phyloP scores from a whole-genome alignment of 2,329 filamentous ascomycete genomes.

The Mariannaea sp. region DNA sequence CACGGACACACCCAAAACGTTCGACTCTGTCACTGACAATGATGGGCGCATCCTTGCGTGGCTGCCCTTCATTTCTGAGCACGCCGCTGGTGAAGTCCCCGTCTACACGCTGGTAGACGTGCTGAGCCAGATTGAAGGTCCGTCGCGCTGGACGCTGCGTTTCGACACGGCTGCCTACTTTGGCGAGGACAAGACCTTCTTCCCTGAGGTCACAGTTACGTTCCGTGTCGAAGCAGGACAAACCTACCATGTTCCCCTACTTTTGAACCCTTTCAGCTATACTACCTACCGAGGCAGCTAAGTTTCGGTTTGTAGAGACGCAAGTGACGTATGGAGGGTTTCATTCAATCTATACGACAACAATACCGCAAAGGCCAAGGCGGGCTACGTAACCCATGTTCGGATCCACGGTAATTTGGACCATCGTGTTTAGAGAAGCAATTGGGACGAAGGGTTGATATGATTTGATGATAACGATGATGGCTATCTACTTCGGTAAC shows the following conservation, averaged over 20 bases:
- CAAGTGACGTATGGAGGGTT: too few relatives aligned
- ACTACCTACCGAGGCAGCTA: slow-evolving; percentile 81
- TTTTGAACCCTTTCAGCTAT: slow-evolving; percentile 80
- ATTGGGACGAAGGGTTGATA: slow-evolving; percentile 7
- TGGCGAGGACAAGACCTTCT: slow-evolving; percentile 64
- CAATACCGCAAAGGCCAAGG: neutral
- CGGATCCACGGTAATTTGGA: neutral
- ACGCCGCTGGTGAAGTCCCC: slow-evolving; percentile 59
- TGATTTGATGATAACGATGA: slow-evolving; percentile 28
- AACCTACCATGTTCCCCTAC: slow-evolving; percentile 79
- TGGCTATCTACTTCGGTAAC: slow-evolving; percentile 31
- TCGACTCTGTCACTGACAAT: slow-evolving; percentile 71
- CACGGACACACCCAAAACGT: slow-evolving; percentile 51
- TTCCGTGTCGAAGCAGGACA: slow-evolving; percentile 61
- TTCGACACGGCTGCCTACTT: slow-evolving; percentile 78
- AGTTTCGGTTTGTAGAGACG: slow-evolving; percentile 22
- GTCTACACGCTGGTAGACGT: slow-evolving; percentile 63
- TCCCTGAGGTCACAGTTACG: slow-evolving; percentile 61
- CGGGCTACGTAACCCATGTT: neutral
- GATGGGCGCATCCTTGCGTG: slow-evolving; percentile 77
- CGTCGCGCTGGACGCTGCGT: slow-evolving; percentile 67
- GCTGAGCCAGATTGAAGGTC: slow-evolving; percentile 48
- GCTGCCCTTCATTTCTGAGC: slow-evolving; percentile 61
- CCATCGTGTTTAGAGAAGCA: slow-evolving; percentile 11
- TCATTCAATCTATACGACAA: neutral